These are phyloP conservation scores for Chaetoscypha palmicola DNA, from an alignment of 2,329 filamentous ascomycete species.

Conservation along the genomic window DNA sequence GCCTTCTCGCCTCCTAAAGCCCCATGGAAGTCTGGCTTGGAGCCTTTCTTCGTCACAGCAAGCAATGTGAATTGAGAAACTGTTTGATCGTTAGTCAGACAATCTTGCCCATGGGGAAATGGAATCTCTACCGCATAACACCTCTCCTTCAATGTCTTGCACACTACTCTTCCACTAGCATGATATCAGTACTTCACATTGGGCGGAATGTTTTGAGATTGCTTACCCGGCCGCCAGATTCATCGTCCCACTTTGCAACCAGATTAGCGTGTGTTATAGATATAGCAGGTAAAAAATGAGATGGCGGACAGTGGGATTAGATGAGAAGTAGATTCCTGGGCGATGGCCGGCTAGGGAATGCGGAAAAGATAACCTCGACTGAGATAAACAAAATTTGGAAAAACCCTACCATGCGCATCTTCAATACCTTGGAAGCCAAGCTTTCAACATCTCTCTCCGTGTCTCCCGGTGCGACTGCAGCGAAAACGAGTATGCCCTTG, in stretches of 20 bases:
- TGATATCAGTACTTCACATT: background rate
- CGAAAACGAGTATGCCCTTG: slow-evolving; percentile 82
- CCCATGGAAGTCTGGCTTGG: slow-evolving; percentile 90
- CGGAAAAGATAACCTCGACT: background rate
- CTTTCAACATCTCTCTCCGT: slow-evolving; percentile 80
- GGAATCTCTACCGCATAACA: slow-evolving; percentile 72
- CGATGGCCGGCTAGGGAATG: too few relatives aligned
- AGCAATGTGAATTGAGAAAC: slow-evolving; percentile 96
- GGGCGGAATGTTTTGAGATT: background rate
- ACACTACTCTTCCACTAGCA: slow-evolving; percentile 83
- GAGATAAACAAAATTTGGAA: background rate
- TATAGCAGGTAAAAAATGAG: too few relatives aligned
- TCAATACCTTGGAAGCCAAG: slow-evolving; percentile 78
- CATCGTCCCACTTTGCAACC: slow-evolving; percentile 49
- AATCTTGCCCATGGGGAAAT: background rate
- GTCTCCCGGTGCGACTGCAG: slow-evolving; percentile 84
- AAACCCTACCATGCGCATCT: slow-evolving; percentile 57
- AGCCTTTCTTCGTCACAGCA: slow-evolving; percentile 90
- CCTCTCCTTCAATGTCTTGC: slow-evolving; percentile 79
- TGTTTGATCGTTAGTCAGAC: slow-evolving; percentile 33
- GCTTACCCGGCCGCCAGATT: slow-evolving; percentile 26
- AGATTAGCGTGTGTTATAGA: background rate
- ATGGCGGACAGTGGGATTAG: too few relatives aligned
- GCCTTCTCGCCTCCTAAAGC: slow-evolving; percentile 75
- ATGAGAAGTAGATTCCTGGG: too few relatives aligned